A percentile compares a stretch with the other conserved stretches of the same genome.
phyloP scores from a whole-genome alignment of 2,329 filamentous ascomycete genomes.

The Aspergillus sp. region DNA sequence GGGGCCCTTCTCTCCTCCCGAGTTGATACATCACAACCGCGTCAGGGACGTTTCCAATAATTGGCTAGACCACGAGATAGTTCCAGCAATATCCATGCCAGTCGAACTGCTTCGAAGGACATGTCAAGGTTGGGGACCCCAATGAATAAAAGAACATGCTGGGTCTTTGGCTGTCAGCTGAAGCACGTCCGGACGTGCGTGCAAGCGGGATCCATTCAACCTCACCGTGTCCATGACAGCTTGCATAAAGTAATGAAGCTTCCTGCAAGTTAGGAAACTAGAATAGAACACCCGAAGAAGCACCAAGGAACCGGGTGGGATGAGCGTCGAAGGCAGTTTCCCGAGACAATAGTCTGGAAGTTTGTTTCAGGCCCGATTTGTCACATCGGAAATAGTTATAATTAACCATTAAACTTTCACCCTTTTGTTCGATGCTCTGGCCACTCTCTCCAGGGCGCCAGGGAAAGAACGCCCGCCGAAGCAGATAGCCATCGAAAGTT shows the following conservation, averaged over 20 bases:
- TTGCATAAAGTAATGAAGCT: not conserved
- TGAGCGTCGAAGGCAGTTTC: not conserved
- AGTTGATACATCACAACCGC: constrained; percentile 13
- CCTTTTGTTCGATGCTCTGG: not conserved
- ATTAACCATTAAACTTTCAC: not conserved
- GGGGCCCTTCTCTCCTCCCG: not conserved
- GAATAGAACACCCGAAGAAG: constrained; percentile 9
- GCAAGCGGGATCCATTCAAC: not conserved
- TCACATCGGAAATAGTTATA: not conserved
- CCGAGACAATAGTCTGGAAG: constrained; percentile 1
- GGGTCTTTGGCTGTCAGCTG: not conserved
- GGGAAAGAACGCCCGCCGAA: not conserved
- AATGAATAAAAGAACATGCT: not conserved
- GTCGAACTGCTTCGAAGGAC: not conserved
- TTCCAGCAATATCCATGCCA: not conserved
- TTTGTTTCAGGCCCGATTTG: not conserved
- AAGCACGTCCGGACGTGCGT: not conserved
- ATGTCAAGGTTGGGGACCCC: not conserved
- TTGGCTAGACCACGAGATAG: not conserved
- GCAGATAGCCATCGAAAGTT: not conserved
- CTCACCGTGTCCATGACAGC: constrained; percentile 1
- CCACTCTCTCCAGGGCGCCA: not conserved
- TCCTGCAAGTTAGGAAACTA: not conserved
- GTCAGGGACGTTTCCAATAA: constrained; percentile 3
- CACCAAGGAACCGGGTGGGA: not conserved